phyloP scores from a whole-genome alignment of 2,329 filamentous ascomycete genomes.

The Cladosporium velox region DNA sequence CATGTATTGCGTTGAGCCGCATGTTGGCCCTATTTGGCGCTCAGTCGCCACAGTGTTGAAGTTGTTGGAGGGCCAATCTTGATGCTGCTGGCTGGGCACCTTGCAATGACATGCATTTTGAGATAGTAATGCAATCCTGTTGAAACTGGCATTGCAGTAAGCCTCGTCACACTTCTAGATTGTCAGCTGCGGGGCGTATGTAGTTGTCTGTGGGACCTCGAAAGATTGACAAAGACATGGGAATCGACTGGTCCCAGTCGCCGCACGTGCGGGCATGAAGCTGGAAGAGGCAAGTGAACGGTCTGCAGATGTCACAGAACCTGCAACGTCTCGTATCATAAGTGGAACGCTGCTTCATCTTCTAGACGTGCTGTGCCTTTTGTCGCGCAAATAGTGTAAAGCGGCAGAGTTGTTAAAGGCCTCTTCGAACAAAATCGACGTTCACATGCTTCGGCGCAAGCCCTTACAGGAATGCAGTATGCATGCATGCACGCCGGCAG shows the following conservation, averaged over 20 bases:
- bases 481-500: background rate
- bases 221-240: background rate
- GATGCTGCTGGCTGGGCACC: background rate
- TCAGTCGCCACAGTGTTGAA: background rate
- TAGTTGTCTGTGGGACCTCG: background rate
- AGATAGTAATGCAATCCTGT: background rate
- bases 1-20: background rate
- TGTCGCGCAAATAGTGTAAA: background rate
- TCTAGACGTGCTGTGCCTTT: background rate
- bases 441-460: conserved; percentile 17
- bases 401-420: background rate
- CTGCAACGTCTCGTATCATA: conserved; percentile 2
- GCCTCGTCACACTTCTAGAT: background rate
- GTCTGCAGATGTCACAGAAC: conserved; percentile 1
- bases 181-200: conserved; percentile 8
- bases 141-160: background rate
- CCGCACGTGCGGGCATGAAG: background rate
- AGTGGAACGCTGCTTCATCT: background rate
- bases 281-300: background rate
- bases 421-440: background rate
- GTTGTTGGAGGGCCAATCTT: background rate
- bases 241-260: background rate
- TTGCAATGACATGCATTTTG: background rate
- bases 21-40: background rate
- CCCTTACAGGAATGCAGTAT: background rate